phyloP scores from a whole-genome alignment of 176 grass and related monocot genomes.

The Cenchrus purpureus region DNA sequence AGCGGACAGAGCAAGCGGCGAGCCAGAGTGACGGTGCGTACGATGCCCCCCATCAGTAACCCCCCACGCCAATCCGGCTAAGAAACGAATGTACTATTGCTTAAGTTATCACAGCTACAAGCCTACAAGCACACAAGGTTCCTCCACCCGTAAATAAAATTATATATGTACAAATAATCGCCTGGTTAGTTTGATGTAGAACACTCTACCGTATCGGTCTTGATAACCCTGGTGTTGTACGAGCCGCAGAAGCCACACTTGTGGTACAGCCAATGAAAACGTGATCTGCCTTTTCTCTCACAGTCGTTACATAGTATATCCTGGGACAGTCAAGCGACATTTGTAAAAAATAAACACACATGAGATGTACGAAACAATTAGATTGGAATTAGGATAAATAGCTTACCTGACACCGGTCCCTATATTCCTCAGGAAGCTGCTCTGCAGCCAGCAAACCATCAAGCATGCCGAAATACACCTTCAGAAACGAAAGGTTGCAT shows the following conservation, averaged over 20 bases:
- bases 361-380: neutral
- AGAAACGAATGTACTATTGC: neutral
- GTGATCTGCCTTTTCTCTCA: slow-evolving; percentile 66
- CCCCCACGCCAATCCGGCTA: neutral
- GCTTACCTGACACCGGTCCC: slow-evolving; percentile 69
- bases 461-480: slow-evolving; percentile 99
- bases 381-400: neutral
- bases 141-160: too few species aligned
- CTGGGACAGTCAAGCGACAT: slow-evolving; percentile 30
- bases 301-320: slow-evolving; percentile 95
- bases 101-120: neutral
- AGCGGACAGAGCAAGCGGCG: too few species aligned
- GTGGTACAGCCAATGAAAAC: slow-evolving; percentile 92
- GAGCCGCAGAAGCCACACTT: slow-evolving; percentile 79
- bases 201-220: slow-evolving; percentile 53
- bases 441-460: slow-evolving; percentile 83
- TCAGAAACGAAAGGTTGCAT: slow-evolving; percentile 10
- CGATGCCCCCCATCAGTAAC: neutral
- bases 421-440: slow-evolving; percentile 82
- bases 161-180: slow-evolving; percentile 43
- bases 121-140: neutral
- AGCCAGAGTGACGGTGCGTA: too few species aligned
- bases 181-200: slow-evolving; percentile 57
- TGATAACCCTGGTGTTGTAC: slow-evolving; percentile 90
- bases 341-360: slow-evolving; percentile 14